Evolutionary conservation across 805 yeast genomes (phyloP).

Genomic region (Lachancea nothofagi): DNA sequence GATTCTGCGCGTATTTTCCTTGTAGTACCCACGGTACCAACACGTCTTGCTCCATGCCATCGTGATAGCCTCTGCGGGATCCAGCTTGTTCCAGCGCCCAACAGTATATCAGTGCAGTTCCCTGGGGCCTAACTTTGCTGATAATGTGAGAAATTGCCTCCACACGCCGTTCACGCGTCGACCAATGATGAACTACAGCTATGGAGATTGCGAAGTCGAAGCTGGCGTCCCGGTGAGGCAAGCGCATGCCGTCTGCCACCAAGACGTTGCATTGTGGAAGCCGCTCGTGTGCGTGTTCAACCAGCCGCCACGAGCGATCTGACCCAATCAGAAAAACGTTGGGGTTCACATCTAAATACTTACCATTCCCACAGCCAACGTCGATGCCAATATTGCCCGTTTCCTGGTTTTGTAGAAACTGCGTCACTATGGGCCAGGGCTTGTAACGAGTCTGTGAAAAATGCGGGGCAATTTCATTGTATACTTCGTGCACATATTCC

Average conservation of each 20-base stretch:
- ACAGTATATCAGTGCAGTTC: conserved; percentile 76
- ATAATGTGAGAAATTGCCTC: conserved; percentile 70
- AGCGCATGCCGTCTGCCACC: conserved; percentile 72
- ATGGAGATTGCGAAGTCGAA: conserved; percentile 87
- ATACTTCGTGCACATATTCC: conserved; percentile 81
- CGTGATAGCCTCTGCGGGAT: conserved; percentile 85
- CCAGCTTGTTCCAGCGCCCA: conserved; percentile 95
- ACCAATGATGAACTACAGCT: conserved; percentile 93
- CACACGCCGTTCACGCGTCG: conserved; percentile 74
- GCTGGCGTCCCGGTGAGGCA: conserved; percentile 47
- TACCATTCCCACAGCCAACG: conserved; percentile 97
- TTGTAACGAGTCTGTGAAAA: conserved; percentile 89
- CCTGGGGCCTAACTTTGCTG: conserved; percentile 50
- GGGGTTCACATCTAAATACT: conserved; percentile 69
- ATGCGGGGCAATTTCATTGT: conserved; percentile 87
- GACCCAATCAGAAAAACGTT: conserved; percentile 67
- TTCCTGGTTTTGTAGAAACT: conserved; percentile 47
- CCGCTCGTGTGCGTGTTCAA: conserved; percentile 53
- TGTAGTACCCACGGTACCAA: conserved; percentile 92
- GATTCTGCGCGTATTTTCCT: conserved; percentile 38
- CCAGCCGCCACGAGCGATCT: conserved; percentile 65
- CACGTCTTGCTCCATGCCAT: conserved; percentile 89
- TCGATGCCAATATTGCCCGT: conserved; percentile 74
- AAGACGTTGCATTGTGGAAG: conserved; percentile 44
- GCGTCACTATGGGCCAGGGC: conserved; percentile 95